Evolutionary conservation across 352 stramenopile genomes (phyloP), one percentile per base, ranked within the genome.

Genomic region (Phytophthora litchii): DNA sequence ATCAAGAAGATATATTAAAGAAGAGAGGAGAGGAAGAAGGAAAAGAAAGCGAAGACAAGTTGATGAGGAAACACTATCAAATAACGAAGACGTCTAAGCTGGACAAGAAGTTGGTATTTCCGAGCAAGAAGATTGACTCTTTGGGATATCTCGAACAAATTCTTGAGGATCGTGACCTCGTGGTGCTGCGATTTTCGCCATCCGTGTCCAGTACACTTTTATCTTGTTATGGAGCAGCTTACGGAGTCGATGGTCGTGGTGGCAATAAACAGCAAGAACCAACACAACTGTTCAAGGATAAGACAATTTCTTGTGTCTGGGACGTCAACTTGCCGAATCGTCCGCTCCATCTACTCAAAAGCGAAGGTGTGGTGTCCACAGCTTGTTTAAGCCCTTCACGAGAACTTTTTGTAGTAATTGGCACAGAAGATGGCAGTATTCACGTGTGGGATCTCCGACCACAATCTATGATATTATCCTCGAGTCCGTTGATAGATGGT

Each of bases 391-490:
- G 72, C 23, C 83, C 80, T 12, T 72, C 55, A 9, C 68, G 80
- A 25, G 80, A 90, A 10, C 54, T 90, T 10, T 77, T 92, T 38
- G 65, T 74, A 6, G 51, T 90, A 6, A 55, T 69, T 0, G 83
- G 83, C 1, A 82, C 78, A 3, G 77, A 87, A 48, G 80, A 90
- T 36, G 83, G 80, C 19, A 85, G 63, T 36, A 60, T 92, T 31
- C 81, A 89, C 34, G 65, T 90, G 0, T 92, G 83, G 80, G 83
- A 90, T 69, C 49, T 90, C 2, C 74, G 83, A 14, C 57, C 54
- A 19, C 57, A 72, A 20, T 57, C 64, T 0, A 56, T 57, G 46
- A 57, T 64, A 4, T 57, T 64, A 23, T 57, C 64, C 3, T 19
- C 51, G 1, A 65, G 59, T 52, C 16, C 51, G 6, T 16, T 61